phyloP scores from a whole-genome alignment of 805 yeast genomes.

The Hanseniaspora hatyaiensis region DNA sequence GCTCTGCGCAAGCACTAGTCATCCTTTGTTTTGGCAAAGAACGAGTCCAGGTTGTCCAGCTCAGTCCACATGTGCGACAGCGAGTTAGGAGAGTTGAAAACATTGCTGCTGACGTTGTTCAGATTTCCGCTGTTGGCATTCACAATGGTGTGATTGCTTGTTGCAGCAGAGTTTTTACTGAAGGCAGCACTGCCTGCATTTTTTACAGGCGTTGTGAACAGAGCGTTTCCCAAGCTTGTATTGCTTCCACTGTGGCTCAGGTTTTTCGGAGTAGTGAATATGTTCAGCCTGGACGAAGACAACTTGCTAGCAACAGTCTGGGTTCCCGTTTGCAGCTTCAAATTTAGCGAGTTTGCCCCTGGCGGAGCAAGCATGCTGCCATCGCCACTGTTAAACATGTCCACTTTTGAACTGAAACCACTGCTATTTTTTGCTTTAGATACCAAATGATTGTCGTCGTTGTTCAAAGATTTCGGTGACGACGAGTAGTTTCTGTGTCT shows the following conservation, averaged over 20 bases:
- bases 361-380: background rate
- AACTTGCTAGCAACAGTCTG: constrained; percentile 14
- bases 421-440: background rate
- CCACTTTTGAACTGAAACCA: constrained; percentile 2
- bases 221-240: background rate
- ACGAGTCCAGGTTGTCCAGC: constrained; percentile 75
- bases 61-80: constrained; percentile 89
- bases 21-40: constrained; percentile 51
- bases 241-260: constrained; percentile 5
- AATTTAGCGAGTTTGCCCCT: constrained; percentile 3
- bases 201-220: constrained; percentile 2
- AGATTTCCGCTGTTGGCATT: background rate
- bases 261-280: constrained; percentile 12
- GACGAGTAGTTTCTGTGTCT: background rate
- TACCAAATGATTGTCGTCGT: background rate
- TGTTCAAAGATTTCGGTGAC: background rate
- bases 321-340: constrained; percentile 4
- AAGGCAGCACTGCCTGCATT: background rate
- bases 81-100: constrained; percentile 35
- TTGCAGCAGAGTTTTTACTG: background rate
- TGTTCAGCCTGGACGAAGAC: constrained; percentile 13
- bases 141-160: background rate
- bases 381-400: background rate
- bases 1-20: no score
- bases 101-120: background rate